These are phyloP conservation scores for Volvox reticuliferus DNA, from an alignment of 139 green algal species.

Conservation along the genomic window DNA sequence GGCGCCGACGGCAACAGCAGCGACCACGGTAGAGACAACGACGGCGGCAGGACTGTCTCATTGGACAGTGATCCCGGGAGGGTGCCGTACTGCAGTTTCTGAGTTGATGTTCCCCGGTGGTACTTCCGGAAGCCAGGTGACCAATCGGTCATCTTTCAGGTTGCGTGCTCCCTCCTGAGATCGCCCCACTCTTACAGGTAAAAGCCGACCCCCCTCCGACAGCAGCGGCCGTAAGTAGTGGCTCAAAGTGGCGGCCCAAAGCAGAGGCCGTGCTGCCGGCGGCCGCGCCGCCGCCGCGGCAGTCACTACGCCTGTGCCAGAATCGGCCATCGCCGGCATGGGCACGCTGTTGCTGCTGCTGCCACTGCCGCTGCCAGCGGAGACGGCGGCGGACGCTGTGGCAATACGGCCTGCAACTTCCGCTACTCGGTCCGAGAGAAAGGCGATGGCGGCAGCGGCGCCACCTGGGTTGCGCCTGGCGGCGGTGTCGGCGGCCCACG, in stretches of 20 bases:
- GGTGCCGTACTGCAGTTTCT: too few relatives aligned
- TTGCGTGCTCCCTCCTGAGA: too few relatives aligned
- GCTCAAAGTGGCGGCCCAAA: constrained; percentile 73
- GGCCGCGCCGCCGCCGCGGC: not conserved
- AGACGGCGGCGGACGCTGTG: not conserved
- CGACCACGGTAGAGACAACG: too few relatives aligned
- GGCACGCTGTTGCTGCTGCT: not conserved
- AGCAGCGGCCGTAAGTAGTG: constrained; percentile 71
- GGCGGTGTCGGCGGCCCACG: constrained; percentile 57
- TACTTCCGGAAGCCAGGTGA: too few relatives aligned
- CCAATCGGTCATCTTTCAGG: too few relatives aligned
- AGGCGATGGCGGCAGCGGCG: not conserved
- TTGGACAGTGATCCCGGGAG: too few relatives aligned
- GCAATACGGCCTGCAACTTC: not conserved
- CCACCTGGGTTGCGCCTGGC: not conserved
- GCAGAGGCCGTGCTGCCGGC: constrained; percentile 61
- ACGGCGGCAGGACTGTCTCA: too few relatives aligned
- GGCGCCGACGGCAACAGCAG: too few relatives aligned
- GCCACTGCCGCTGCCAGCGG: not conserved
- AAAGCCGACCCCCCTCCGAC: constrained; percentile 66
- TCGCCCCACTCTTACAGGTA: constrained; percentile 57
- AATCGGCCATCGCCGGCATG: not conserved
- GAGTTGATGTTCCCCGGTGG: too few relatives aligned
- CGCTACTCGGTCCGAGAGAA: not conserved
- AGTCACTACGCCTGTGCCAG: not conserved